phyloP scores from a whole-genome alignment of 805 yeast species.

The Kuraishia ogatae region DNA sequence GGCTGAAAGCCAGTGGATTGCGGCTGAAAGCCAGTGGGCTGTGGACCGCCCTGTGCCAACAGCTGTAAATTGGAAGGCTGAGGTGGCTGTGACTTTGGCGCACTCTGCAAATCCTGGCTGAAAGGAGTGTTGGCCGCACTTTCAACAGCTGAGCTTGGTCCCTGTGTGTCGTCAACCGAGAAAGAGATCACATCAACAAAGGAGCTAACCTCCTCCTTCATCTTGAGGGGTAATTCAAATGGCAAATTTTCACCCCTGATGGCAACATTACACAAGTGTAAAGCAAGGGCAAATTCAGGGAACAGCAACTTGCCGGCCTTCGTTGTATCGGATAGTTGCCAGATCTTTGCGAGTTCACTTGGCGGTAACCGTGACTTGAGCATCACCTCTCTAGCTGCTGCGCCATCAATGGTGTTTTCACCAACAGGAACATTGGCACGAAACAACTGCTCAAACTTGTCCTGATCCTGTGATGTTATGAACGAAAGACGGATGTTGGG shows the following conservation, averaged over 20 bases:
- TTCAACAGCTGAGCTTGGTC: neutral
- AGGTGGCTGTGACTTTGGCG: constrained; percentile 5
- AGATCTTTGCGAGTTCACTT: constrained; percentile 68
- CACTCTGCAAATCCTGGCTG: constrained; percentile 8
- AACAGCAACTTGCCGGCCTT: constrained; percentile 78
- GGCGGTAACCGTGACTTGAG: constrained; percentile 75
- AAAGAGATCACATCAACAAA: constrained; percentile 86
- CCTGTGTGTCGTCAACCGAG: constrained; percentile 44
- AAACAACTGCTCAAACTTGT: constrained; percentile 77
- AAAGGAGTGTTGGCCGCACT: constrained; percentile 6
- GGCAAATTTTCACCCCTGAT: constrained; percentile 78
- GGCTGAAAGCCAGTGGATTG: constrained; percentile 13
- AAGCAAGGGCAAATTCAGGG: constrained; percentile 90
- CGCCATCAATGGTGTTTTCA: constrained; percentile 63
- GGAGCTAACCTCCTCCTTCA: constrained; percentile 77
- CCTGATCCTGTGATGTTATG: constrained; percentile 78
- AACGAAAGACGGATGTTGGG: constrained; percentile 78
- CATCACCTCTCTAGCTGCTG: constrained; percentile 69
- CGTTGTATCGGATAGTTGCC: constrained; percentile 88
- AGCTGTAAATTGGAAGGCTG: neutral
- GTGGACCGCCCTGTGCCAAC: constrained; percentile 1
- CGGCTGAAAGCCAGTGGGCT: constrained; percentile 11
- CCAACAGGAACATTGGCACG: constrained; percentile 66
- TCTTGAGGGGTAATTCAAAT: constrained; percentile 55
- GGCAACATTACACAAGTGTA: constrained; percentile 75